Evolutionary conservation across 192 early-diverging fungal species (phyloP).

Genomic region (Rhizophagus clarus): DNA sequence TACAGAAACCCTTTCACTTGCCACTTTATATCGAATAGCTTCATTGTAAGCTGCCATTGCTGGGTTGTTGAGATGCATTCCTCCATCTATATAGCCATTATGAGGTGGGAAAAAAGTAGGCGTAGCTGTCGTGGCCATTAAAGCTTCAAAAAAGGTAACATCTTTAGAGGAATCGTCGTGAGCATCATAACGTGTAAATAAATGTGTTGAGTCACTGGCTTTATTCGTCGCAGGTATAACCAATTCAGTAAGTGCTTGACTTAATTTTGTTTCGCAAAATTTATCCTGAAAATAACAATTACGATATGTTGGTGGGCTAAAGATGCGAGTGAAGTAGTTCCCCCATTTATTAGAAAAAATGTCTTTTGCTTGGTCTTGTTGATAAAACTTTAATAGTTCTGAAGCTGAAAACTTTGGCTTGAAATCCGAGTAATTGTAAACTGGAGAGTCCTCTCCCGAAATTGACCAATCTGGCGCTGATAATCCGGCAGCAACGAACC

Average conservation of each 20-base stretch:
- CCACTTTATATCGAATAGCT: neutral
- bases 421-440: neutral
- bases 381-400: neutral
- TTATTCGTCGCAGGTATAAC: neutral
- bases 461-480: neutral
- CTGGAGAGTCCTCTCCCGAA: neutral
- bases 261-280: neutral
- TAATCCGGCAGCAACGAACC: neutral
- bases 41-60: neutral
- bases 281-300: neutral
- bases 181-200: neutral
- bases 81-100: neutral
- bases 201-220: neutral
- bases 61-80: neutral
- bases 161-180: neutral
- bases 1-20: neutral
- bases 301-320: neutral
- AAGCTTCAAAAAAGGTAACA: neutral
- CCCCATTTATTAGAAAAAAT: too few species aligned
- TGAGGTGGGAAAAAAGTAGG: neutral
- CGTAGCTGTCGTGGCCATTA: constrained; percentile 12
- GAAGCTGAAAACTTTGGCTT: neutral
- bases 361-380: neutral
- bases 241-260: neutral
- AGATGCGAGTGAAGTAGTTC: too few species aligned